phyloP scores from a whole-genome alignment of 2,329 filamentous ascomycete genomes.

The Parafenestella ontariensis region DNA sequence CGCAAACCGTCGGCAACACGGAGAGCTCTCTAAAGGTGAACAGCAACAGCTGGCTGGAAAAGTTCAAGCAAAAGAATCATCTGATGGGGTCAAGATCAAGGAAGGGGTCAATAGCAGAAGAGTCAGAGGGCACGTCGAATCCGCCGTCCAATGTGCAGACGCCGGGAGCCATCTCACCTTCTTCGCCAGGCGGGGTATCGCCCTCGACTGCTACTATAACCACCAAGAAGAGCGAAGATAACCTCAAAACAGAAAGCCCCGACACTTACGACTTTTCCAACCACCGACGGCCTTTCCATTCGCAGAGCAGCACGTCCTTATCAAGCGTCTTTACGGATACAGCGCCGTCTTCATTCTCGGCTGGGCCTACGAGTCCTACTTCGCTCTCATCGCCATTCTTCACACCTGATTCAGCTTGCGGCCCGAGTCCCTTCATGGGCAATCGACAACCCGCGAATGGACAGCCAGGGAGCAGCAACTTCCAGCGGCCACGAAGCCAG shows the following conservation, averaged over 20 bases:
- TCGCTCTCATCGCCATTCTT: conserved; percentile 79
- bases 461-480: conserved; percentile 59
- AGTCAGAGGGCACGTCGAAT: conserved; percentile 69
- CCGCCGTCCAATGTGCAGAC: conserved; percentile 66
- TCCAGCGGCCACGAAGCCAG: conserved; percentile 82
- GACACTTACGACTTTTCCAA: conserved; percentile 66
- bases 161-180: conserved; percentile 72
- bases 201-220: conserved; percentile 70
- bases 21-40: conserved; percentile 76
- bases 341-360: conserved; percentile 71
- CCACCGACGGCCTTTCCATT: conserved; percentile 70
- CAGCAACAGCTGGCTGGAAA: conserved; percentile 84
- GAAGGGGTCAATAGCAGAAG: conserved; percentile 67
- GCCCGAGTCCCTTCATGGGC: conserved; percentile 67
- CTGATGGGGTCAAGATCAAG: conserved; percentile 62
- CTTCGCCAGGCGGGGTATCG: conserved; percentile 72
- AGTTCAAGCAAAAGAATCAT: conserved; percentile 91
- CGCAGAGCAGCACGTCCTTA: conserved; percentile 70
- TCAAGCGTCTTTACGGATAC: conserved; percentile 72
- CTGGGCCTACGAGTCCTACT: conserved; percentile 74
- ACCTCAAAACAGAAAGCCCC: conserved; percentile 64
- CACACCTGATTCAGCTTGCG: conserved; percentile 73
- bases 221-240: conserved; percentile 73
- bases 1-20: conserved; percentile 72
- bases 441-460: conserved; percentile 58